phyloP scores from a whole-genome alignment of 441 rosid species.

The Bocquillonia castaneifolia region DNA sequence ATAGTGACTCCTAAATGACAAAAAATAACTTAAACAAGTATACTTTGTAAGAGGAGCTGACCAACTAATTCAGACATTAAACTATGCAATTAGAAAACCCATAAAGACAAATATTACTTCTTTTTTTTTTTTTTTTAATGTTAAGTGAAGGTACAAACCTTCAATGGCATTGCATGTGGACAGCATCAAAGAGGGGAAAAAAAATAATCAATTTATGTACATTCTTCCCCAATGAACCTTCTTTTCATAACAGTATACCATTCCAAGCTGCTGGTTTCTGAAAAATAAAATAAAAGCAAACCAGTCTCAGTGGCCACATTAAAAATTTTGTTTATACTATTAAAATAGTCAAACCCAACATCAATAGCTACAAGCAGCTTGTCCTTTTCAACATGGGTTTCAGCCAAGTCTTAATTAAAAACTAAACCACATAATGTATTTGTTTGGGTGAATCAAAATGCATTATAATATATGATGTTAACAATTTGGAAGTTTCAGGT shows the following conservation, averaged over 20 bases:
- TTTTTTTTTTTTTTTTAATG: background rate
- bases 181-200: conserved; percentile 24
- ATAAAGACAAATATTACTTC: background rate
- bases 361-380: conserved; percentile 7
- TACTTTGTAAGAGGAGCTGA: background rate
- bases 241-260: conserved; percentile 9
- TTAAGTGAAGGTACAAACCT: background rate
- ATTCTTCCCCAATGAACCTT: conserved; percentile 23
- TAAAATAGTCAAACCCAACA: conserved; percentile 7
- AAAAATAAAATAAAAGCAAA: background rate
- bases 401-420: background rate
- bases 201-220: conserved; percentile 9
- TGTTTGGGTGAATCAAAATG: no score
- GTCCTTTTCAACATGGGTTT: conserved; percentile 16
- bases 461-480: no score
- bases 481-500: no score
- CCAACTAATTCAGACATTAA: conserved; percentile 7
- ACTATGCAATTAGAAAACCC: conserved; percentile 7
- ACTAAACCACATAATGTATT: background rate
- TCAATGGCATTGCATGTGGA: conserved; percentile 30
- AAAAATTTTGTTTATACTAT: background rate
- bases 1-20: background rate
- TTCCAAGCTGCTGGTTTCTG: conserved; percentile 13
- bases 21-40: conserved; percentile 4
- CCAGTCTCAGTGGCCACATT: conserved; percentile 24